Evolutionary conservation across 2,329 filamentous ascomycete genomes (phyloP).

Genomic region (Thelonectria discophora): DNA sequence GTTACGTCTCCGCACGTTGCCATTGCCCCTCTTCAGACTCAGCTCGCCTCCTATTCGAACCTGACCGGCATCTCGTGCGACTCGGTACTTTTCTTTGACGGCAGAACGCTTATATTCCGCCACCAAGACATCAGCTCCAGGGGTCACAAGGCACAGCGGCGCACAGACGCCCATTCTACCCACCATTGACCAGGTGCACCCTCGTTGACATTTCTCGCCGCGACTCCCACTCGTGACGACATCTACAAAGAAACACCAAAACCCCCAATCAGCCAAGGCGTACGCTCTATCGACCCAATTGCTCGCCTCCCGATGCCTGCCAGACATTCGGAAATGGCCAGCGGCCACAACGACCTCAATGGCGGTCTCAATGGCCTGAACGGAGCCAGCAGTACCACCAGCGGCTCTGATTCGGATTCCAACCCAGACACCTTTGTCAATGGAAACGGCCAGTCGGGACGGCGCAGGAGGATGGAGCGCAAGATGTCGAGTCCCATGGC

Average conservation of each 20-base stretch:
- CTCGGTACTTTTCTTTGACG: conserved; percentile 2
- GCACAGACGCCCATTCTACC: conserved; percentile 16
- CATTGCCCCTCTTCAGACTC: not conserved
- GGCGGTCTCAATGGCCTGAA: conserved; percentile 15
- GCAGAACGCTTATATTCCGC: conserved; percentile 1
- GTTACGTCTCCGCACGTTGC: not conserved
- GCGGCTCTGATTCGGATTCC: conserved; percentile 31
- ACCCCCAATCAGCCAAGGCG: conserved; percentile 22
- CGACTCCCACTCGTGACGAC: conserved; percentile 26
- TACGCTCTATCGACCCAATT: conserved; percentile 15
- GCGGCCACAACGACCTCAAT: conserved; percentile 37
- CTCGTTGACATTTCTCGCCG: conserved; percentile 17
- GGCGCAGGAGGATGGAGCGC: conserved; percentile 56
- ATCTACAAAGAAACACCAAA: conserved; percentile 10
- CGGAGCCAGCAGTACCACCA: conserved; percentile 18
- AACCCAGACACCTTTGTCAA: conserved; percentile 45
- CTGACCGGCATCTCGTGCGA: not conserved
- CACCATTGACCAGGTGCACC: conserved; percentile 29
- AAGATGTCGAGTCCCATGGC: conserved; percentile 74
- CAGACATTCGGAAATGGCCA: conserved; percentile 34
- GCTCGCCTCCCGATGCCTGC: conserved; percentile 34
- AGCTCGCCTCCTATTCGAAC: not conserved
- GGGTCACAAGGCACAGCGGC: conserved; percentile 22
- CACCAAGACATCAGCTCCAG: not conserved
- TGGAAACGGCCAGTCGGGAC: conserved; percentile 46